Base-by-base conservation (phyloP, 1,284 basidiomycete species). In the Pseudozyma flocculosa region DNA sequence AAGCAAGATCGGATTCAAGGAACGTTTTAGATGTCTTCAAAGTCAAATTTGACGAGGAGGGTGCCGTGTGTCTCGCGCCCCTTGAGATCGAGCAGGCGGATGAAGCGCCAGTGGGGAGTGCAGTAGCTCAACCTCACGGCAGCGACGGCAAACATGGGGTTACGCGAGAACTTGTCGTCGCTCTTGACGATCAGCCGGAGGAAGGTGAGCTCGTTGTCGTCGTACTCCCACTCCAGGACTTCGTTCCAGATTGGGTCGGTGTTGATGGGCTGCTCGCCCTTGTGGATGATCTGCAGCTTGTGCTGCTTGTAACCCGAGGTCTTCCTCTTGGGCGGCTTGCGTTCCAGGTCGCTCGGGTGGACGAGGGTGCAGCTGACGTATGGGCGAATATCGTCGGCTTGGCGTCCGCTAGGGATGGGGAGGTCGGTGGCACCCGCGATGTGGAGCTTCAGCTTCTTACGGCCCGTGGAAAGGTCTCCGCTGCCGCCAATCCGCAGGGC, bases 81-180 rank as follows among this genome's bases (percentile, higher is more conserved):
- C 38, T 81, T 80, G 76, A 79, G 78, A 67, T 84, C 80, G 48
- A 86, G 71, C 78, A 87, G 78, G 19, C 82, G 78, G 29, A 85
- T 73, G 40, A 85, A 72, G 30, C 81, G 79, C 83, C 82, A 85
- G 4, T 56, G 60, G 15, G 48, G 10, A 0, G 41, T 50, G 10
- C 50, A 52, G 26, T 59, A 59, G 0, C 43, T 37, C 5, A 66
- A 36, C 10, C 72, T 45, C 10, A 74, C 62, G 2, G 68, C 56
- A 2, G 72, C 64, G 0, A 68, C 67, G 17, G 64, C 64, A 30
- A 74, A 70, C 14, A 71, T 50, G 13, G 72, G 72, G 30, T 74
- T 74, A 0, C 60, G 19, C 9, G 64, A 61, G 38, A 72, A 72
- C 30, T 53, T 54, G 48, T 74, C 70, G 46, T 74, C 72, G 43